phyloP scores from a whole-genome alignment of 495 filamentous ascomycete species.

The Penicillium egyptiacum region DNA sequence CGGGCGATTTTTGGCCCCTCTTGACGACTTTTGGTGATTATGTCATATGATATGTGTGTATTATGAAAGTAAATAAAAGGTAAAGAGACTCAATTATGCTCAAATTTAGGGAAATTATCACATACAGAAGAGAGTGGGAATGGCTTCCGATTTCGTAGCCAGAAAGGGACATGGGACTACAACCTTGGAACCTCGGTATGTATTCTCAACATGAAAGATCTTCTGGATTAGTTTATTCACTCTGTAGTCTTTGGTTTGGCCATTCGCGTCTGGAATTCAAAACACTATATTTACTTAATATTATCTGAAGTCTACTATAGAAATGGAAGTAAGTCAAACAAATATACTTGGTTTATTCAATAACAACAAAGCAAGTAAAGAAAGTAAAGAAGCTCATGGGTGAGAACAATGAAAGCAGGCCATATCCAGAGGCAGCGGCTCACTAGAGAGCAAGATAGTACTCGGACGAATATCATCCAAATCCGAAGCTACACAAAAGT shows the following conservation, averaged over 20 bases:
- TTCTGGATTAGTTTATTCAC: neutral
- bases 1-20: neutral
- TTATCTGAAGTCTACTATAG: neutral
- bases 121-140: neutral
- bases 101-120: neutral
- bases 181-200: neutral
- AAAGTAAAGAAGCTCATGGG: neutral
- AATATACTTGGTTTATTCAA: neutral
- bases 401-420: neutral
- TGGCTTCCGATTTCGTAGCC: neutral
- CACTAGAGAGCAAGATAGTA: neutral
- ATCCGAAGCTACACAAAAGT: neutral
- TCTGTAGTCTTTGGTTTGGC: no score
- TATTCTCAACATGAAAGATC: neutral
- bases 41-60: neutral
- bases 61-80: neutral
- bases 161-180: neutral
- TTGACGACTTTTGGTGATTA: neutral
- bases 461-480: neutral
- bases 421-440: neutral
- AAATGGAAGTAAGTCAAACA: neutral
- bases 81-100: neutral
- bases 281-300: neutral
- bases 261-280: neutral
- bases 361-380: neutral